A percentile compares a stretch with the other conserved stretches of the same genome.
These are phyloP conservation scores for Liquidambar formosana DNA, from an alignment of 164 flowering plant genomes.

Conservation along the genomic window DNA sequence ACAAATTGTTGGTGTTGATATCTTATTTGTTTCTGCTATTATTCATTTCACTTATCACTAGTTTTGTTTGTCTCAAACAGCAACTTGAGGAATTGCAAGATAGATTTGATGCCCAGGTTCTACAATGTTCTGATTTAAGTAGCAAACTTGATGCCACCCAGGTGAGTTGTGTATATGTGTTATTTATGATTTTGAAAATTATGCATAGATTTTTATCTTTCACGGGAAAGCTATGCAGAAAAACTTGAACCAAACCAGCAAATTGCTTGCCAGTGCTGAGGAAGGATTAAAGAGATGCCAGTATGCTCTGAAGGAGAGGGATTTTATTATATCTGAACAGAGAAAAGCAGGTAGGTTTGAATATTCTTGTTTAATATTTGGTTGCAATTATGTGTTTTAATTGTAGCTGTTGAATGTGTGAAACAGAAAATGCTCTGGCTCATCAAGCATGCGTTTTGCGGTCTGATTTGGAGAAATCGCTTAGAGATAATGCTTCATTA, in stretches of 20 bases:
- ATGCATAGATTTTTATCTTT: not conserved
- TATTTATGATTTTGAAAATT: not conserved
- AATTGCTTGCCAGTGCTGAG: slow-evolving; percentile 51
- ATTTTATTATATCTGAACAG: slow-evolving; percentile 81
- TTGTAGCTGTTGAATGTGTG: slow-evolving; percentile 13
- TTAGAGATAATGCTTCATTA: slow-evolving; percentile 74
- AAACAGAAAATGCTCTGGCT: slow-evolving; percentile 82
- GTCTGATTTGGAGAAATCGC: slow-evolving; percentile 83
- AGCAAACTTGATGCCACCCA: slow-evolving; percentile 61
- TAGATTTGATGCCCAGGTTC: slow-evolving; percentile 57
- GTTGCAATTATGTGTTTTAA: not conserved
- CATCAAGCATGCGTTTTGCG: slow-evolving; percentile 79
- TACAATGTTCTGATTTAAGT: slow-evolving; percentile 51
- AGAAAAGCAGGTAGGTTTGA: slow-evolving; percentile 61
- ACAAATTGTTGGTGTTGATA: not conserved
- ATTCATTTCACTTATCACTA: not conserved
- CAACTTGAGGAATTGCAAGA: slow-evolving; percentile 71
- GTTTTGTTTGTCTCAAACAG: slow-evolving; percentile 31
- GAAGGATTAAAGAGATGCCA: slow-evolving; percentile 69
- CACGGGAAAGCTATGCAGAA: slow-evolving; percentile 42
- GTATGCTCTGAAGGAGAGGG: slow-evolving; percentile 74
- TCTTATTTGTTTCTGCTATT: not conserved
- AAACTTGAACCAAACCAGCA: slow-evolving; percentile 56
- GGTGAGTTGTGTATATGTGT: slow-evolving; percentile 36
- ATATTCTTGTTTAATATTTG: not conserved